These are phyloP conservation scores for Didymella exigua DNA, from an alignment of 2,329 filamentous ascomycete genomes.

Conservation along the genomic window DNA sequence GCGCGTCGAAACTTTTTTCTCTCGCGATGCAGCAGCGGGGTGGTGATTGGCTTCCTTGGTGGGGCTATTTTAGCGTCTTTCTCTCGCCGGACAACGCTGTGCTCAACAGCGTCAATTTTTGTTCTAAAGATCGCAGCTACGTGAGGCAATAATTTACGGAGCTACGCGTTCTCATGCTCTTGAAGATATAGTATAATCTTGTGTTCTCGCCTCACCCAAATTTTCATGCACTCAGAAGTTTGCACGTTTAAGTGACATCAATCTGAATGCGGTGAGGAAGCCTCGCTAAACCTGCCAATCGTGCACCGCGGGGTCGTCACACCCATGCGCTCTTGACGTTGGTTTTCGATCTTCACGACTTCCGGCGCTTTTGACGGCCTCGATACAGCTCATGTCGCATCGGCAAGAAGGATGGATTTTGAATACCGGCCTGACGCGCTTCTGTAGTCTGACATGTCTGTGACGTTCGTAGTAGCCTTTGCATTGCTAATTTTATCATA, in stretches of 20 bases:
- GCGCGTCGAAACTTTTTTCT: constrained; percentile 13
- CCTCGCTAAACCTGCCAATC: constrained; percentile 32
- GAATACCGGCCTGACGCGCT: neutral
- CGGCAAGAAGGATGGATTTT: neutral
- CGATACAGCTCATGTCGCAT: neutral
- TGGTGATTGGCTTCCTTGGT: constrained; percentile 6
- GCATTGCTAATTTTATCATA: no score
- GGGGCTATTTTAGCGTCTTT: constrained; percentile 5
- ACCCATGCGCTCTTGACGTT: constrained; percentile 8
- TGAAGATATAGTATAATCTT: neutral
- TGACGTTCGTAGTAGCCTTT: neutral
- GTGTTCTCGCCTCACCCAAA: neutral
- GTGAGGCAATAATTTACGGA: neutral
- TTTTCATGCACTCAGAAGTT: neutral
- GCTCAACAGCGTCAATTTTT: constrained; percentile 11
- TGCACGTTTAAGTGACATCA: constrained; percentile 1
- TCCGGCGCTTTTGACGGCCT: neutral
- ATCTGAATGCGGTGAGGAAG: constrained; percentile 14
- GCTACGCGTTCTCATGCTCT: neutral
- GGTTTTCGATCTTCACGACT: neutral
- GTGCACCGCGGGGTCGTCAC: constrained; percentile 12
- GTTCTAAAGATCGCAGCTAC: neutral
- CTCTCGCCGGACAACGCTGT: constrained; percentile 3
- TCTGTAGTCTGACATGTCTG: neutral
- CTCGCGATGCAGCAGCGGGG: constrained; percentile 16